These are phyloP conservation scores for Clarireedia hainanense DNA, from an alignment of 2,329 filamentous ascomycete genomes.

Conservation along the genomic window DNA sequence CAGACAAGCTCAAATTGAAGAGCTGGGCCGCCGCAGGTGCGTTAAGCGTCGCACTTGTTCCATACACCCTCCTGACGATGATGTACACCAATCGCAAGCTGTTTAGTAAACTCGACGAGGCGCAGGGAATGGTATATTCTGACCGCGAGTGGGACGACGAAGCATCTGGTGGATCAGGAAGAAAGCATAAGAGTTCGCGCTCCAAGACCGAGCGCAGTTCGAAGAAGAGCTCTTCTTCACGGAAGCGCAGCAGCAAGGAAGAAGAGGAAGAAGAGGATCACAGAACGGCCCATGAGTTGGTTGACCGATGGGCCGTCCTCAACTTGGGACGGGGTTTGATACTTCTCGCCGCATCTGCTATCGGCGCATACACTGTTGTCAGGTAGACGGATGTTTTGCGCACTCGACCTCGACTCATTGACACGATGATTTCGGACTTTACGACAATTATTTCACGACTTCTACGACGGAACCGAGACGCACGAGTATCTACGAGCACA, in stretches of 20 bases:
- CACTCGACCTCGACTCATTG: not conserved
- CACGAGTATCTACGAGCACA: not conserved
- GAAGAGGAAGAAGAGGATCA: constrained; percentile 36
- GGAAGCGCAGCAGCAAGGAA: constrained; percentile 19
- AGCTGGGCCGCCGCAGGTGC: constrained; percentile 38
- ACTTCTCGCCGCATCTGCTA: constrained; percentile 17
- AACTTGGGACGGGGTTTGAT: constrained; percentile 39
- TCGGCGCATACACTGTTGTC: constrained; percentile 26
- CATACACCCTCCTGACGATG: constrained; percentile 44
- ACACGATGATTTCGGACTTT: not conserved
- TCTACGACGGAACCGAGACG: not conserved
- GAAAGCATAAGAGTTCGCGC: constrained; percentile 3
- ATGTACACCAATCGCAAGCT: constrained; percentile 41
- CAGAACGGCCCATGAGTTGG: constrained; percentile 42
- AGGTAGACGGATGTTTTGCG: constrained; percentile 1
- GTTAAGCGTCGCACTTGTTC: constrained; percentile 39
- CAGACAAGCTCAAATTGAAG: constrained; percentile 7
- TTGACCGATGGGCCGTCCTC: constrained; percentile 48
- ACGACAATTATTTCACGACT: not conserved
- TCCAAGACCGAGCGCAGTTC: constrained; percentile 6
- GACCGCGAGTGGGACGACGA: not conserved
- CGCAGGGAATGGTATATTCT: constrained; percentile 27
- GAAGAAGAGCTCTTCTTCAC: constrained; percentile 6
- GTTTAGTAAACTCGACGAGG: constrained; percentile 34
- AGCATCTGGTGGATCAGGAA: constrained; percentile 2